Base-by-base conservation (phyloP, 805 yeast species). In the Suhomyces sp. region DNA sequence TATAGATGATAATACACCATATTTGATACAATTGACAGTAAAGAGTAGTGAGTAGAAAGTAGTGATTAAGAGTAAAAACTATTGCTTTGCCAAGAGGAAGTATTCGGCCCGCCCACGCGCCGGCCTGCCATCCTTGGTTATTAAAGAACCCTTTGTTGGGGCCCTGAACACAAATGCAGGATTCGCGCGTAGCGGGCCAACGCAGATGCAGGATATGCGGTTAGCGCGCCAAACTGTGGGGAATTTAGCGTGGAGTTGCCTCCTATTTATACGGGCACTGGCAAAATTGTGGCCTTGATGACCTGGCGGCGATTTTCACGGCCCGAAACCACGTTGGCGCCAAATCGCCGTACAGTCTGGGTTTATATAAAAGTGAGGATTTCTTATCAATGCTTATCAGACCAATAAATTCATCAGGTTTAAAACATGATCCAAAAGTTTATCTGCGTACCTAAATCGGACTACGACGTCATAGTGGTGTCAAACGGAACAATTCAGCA, bases 401-500 rank as follows among this genome's bases (percentile, higher is more conserved):
- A 52, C 66, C 66, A 62, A 62, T 62, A 37, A 39, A 27, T 22
- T 17, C 24, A 19, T 20, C 35, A 24, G 35, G 29, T 40, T 35
- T 41, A 31, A 35, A 48, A n/a, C 29, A 71, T 71, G 73, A 70
- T 71, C 52, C 73, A 70, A 50, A 70, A 64, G 56, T 70, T 60
- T 54, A 66, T 67, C 39, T 69, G 74, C 46, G 62, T 67, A 13
- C 73, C 73, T 17, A 59, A 50, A 35, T 54, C 60, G 21, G 71
- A 65, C 44, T 67, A 68, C 53, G 72, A 70, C 54, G 69, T 71
- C 6, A 56, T 71, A 20, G 57, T 71, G 8, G 65, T 72, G 6
- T 65, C 75, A 17, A 72, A 72, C 54, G 76, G 75, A 4, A 57
- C 72, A 1, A 57, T 60, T 10, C 56, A 49, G 20, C 73, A 69